Base-by-base conservation (phyloP, 2,329 filamentous ascomycete species). In the Xylaria sp. region DNA sequence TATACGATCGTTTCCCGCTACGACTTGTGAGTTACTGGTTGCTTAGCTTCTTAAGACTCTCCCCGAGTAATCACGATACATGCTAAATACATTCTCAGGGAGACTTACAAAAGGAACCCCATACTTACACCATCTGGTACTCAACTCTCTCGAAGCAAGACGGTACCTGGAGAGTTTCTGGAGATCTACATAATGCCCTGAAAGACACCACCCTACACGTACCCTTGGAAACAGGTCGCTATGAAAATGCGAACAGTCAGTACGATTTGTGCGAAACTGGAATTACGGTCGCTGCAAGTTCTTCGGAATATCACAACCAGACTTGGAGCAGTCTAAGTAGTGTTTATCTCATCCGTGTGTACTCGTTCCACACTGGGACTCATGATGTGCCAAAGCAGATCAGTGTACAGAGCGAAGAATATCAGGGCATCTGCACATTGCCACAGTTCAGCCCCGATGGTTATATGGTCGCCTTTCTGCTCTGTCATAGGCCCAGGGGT, bases 41-140 rank as follows among this genome's bases (percentile, higher is more conserved):
- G 7, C n/a, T 11, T 33, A 13, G 6, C 26, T 51, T 51, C 9
- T 23, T 17, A 2, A 28, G 6, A 53, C 15, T n/a, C 26, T 17
- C 2, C 3, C 48, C 15, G n/a, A 53, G 23, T 17, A 7, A n/a
- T 7, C 17, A n/a, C 26, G 13, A 51, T 7, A 11, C 7, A 51
- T 9, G 48, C 49, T 53, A 53, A 53, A 15, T 26, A 31, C 49
- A 15, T 53, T 15, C 5, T 13, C 7, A 53, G 49, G 49, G 49
- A 77, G 76, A 80, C 63, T 64, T 73, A 0, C 78, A 79, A 40
- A 73, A 72, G 28, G 76, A 75, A 26, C 71, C 75, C 7, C 73
- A 79, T 46, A 77, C 73, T 23, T 77, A 80, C 61, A 71, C 75
- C 4, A 77, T 84, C 31, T 83, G 81, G 79, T 83, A 82, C 73